Conservation (phyloP, 306 rosid species). For the Mimosa pudica region DNA sequence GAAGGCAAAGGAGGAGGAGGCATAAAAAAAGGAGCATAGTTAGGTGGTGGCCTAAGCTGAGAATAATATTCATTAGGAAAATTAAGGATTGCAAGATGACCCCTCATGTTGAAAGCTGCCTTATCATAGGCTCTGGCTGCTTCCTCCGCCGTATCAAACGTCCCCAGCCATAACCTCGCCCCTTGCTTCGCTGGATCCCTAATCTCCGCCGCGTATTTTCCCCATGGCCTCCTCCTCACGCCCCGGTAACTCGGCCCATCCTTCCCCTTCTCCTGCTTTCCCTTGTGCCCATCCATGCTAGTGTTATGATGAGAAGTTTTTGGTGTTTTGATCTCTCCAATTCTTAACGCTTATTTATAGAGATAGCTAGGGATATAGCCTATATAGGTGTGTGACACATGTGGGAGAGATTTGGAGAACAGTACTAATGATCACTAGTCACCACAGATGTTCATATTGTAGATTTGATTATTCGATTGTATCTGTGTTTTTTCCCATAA, state of each 20-base stretch:
- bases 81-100: constrained; percentile 76
- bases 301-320: background rate
- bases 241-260: constrained; percentile 67
- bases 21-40: constrained; percentile 53
- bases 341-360: constrained; percentile 17
- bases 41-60: constrained; percentile 57
- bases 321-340: constrained; percentile 1
- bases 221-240: constrained; percentile 78
- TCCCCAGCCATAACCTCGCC: constrained; percentile 80
- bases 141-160: constrained; percentile 80
- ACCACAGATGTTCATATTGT: constrained; percentile 19
- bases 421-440: background rate
- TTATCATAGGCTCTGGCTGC: constrained; percentile 85
- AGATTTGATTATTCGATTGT: constrained; percentile 69
- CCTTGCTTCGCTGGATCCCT: constrained; percentile 79
- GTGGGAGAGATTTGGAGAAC: background rate
- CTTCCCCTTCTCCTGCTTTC: constrained; percentile 44
- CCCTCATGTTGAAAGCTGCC: constrained; percentile 77
- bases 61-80: constrained; percentile 82
- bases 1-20: constrained; percentile 31
- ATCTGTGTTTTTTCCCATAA: constrained; percentile 36
- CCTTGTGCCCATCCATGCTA: constrained; percentile 50
- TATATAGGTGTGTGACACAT: background rate
- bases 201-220: constrained; percentile 86
- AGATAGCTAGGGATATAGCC: background rate